Base-by-base conservation (phyloP, 2,329 filamentous ascomycete species). In the Pseudonectria buxi region DNA sequence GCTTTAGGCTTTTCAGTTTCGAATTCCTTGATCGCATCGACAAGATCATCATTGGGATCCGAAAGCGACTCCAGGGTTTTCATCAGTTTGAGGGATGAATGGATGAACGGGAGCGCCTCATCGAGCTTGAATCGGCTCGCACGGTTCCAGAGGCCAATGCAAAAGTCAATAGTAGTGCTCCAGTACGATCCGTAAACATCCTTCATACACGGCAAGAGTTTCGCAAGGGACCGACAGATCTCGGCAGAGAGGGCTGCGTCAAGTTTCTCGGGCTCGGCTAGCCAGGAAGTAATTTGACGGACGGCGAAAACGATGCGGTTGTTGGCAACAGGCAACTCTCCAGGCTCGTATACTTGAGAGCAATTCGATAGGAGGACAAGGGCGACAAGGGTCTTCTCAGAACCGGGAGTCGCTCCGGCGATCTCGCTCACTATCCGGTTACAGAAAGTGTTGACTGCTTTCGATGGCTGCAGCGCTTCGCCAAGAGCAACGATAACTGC, bases 151-250 rank as follows among this genome's bases (percentile, higher is more conserved):
- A 78, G 61, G 7, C 63, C 59, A 10, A 72, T 62, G 40, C 81
- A 74, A 32, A 78, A 74, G 24, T 74, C 67, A 13, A 87, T 61
- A 0, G 72, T 61, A 31, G 74, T 74, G 33, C 81, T 74, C 92
- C 92, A 98, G 54, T 95, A 86, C 0, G 84, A 77, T 1, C 90
- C 92, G 50, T 95, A 95, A 1, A 95, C 78, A 30, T 88, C 83
- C 39, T 78, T 75, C 49, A 95, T 81, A 27, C 74, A 74, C 2
- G 86, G 85, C 0, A 95, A 60, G 4, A 95, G 64, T 4, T 67
- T 62, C 2, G 74, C 64, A 35, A 86, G 53, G 41, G 68, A 69
- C 49, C 79, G 63, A 54, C 78, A 74, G 43, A 71, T 60, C 62
- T 76, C 63, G 22, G 70, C 55, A 41, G 64, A 56, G n/a, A 75